Evolutionary conservation across 2,329 filamentous ascomycete species (phyloP), one percentile per base, ranked within the genome.

Genomic region (Ophiocordyceps sinensis): DNA sequence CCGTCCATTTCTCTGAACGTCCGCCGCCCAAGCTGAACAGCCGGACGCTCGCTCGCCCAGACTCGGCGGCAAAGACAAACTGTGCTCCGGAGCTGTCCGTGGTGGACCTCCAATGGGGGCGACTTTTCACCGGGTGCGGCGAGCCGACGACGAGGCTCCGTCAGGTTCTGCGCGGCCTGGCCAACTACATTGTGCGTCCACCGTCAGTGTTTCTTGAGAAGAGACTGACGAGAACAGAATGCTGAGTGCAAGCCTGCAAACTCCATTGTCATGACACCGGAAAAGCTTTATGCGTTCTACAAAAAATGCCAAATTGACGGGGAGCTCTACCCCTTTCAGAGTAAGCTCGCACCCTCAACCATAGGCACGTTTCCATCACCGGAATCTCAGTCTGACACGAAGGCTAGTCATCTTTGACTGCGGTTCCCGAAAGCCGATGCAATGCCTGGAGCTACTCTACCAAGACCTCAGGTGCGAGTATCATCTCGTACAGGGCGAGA

Each of bases 271-370:
- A 70, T 94, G 30, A 75, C 81, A 0, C 85, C 86, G 0, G 64
- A 75, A 5, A 91, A 91, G 61, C 73, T 94, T 65, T 69, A 75
- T 13, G 68, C 71, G 38, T 85, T 88, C 49, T 93, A 93, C 54
- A 67, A 73, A 14, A 72, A 75, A 41, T 82, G 82, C 43, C 70
- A 69, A 39, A 57, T 87, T 2, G 61, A 73, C 0, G 62, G 70
- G 13, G 86, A 93, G 51, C 65, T 69, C 3, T 80, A 85, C 54
- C 78, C 77, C 2, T 86, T 85, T 66, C 60, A 73, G 48, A 70
- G 80, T 81, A 61, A 59, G 70, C 45, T 12, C 2, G 14, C n/a
- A 13, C 11, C n/a, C 11, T 17, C 19, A 12, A 3, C 23, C 21
- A 12, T 19, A 19, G 19, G 19, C 19, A 19, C 19, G 19, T 5